Conservation (phyloP, 176 grass and related monocot genomes). For the Eleusine coracana region DNA sequence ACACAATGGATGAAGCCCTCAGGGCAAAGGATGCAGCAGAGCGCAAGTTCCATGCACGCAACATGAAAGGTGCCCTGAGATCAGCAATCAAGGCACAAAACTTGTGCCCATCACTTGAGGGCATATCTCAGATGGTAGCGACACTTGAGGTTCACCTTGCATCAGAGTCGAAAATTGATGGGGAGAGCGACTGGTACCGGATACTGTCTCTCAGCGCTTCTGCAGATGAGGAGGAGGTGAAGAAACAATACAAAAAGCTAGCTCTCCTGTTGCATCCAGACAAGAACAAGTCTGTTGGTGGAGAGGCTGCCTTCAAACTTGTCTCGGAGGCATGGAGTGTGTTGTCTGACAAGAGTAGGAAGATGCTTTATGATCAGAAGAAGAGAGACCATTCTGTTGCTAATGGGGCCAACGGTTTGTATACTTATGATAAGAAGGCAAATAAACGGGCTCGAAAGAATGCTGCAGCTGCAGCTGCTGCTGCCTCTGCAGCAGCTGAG, state of each 20-base stretch:
- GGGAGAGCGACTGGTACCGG: slow-evolving; percentile 86
- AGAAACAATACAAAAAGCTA: slow-evolving; percentile 90
- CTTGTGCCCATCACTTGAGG: slow-evolving; percentile 75
- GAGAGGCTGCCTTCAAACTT: slow-evolving; percentile 80
- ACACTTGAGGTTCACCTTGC: slow-evolving; percentile 89
- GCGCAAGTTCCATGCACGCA: slow-evolving; percentile 63
- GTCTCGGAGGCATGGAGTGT: slow-evolving; percentile 93
- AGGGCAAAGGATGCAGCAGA: slow-evolving; percentile 73
- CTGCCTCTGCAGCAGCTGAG: slow-evolving; percentile 36
- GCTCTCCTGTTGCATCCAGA: slow-evolving; percentile 87
- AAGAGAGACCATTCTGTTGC: slow-evolving; percentile 61
- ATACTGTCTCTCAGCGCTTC: slow-evolving; percentile 72
- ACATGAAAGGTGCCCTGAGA: slow-evolving; percentile 72
- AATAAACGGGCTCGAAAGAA: slow-evolving; percentile 71
- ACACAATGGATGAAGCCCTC: slow-evolving; percentile 75
- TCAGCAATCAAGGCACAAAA: slow-evolving; percentile 84
- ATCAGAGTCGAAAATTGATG: slow-evolving; percentile 66
- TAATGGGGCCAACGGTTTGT: slow-evolving; percentile 61
- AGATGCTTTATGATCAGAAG: slow-evolving; percentile 77
- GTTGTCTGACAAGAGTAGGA: slow-evolving; percentile 76
- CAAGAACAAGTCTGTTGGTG: slow-evolving; percentile 88
- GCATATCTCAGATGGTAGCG: slow-evolving; percentile 83
- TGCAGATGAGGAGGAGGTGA: slow-evolving; percentile 83
- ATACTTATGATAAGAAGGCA: slow-evolving; percentile 65
- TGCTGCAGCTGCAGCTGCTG: slow-evolving; percentile 11